These are phyloP conservation scores for Apiotrichum domesticum DNA, from an alignment of 1,284 basidiomycete species.

Conservation along the genomic window DNA sequence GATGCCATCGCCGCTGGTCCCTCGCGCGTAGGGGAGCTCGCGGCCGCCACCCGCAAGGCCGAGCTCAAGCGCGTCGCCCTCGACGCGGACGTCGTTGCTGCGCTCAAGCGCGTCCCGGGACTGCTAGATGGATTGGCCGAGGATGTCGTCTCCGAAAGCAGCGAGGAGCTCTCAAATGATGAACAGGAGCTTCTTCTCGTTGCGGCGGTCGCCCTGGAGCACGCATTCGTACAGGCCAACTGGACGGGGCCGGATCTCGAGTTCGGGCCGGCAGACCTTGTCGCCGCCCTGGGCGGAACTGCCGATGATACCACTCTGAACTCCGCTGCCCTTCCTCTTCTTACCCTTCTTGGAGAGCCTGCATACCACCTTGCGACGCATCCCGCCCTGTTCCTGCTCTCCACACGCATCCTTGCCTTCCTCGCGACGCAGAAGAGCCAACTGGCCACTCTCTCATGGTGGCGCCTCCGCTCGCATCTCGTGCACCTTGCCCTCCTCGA, in stretches of 20 bases:
- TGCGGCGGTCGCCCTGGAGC: conserved; percentile 71
- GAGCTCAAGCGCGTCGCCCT: conserved; percentile 41
- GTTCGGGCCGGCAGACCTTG: conserved; percentile 49
- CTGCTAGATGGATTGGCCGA: conserved; percentile 25
- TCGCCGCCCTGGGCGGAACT: conserved; percentile 50
- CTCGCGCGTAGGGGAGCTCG: conserved; percentile 22
- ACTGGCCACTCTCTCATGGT: conserved; percentile 60
- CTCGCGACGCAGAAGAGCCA: conserved; percentile 45
- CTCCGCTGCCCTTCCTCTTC: conserved; percentile 60
- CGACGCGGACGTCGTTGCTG: conserved; percentile 23
- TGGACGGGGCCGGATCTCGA: conserved; percentile 92
- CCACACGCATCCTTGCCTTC: conserved; percentile 62
- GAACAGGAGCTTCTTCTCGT: conserved; percentile 57
- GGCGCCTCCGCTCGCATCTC: conserved; percentile 67
- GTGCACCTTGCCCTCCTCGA: conserved; percentile 82
- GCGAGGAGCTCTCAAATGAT: conserved; percentile 4
- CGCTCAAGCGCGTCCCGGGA: conserved; percentile 24
- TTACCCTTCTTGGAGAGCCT: conserved; percentile 85
- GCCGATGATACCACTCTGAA: conserved; percentile 51
- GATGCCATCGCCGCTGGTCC: conserved; percentile 2
- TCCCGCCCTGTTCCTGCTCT: conserved; percentile 68
- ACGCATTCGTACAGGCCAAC: conserved; percentile 87
- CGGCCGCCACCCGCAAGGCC: conserved; percentile 30
- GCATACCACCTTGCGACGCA: conserved; percentile 81
- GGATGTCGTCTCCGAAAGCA: neutral